These are phyloP conservation scores for Pezicula radicicola DNA, from an alignment of 2,329 filamentous ascomycete species.

Conservation along the genomic window DNA sequence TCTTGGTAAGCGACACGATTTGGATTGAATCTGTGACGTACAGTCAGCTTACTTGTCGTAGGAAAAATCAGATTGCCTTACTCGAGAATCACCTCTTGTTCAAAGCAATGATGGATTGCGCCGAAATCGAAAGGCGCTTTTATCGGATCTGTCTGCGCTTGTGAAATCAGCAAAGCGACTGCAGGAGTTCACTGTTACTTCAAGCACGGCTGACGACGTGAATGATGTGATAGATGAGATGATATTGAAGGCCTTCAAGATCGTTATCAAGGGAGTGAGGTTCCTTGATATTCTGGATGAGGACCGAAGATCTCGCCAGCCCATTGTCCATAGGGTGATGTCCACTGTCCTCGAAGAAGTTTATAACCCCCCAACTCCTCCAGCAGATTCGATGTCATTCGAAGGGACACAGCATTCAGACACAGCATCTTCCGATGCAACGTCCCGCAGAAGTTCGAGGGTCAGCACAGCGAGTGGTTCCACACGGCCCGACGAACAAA, in stretches of 20 bases:
- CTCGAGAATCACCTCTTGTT: slow-evolving; percentile 73
- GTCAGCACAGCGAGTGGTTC: slow-evolving; percentile 25
- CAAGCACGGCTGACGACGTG: slow-evolving; percentile 50
- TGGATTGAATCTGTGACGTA: slow-evolving; percentile 3
- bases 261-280: slow-evolving; percentile 84
- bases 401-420: slow-evolving; percentile 36
- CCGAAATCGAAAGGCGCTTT: slow-evolving; percentile 77
- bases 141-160: slow-evolving; percentile 85
- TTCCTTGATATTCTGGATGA: slow-evolving; percentile 86
- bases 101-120: slow-evolving; percentile 73
- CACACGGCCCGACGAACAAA: slow-evolving; percentile 24
- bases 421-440: slow-evolving; percentile 32
- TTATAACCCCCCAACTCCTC: slow-evolving; percentile 59
- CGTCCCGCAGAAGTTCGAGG: slow-evolving; percentile 26
- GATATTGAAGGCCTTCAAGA: slow-evolving; percentile 89
- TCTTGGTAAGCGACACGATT: slow-evolving; percentile 65
- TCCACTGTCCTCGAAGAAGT: slow-evolving; percentile 57
- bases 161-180: slow-evolving; percentile 87
- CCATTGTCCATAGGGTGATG: slow-evolving; percentile 54
- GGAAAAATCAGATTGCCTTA: slow-evolving; percentile 88
- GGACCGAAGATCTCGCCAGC: slow-evolving; percentile 47
- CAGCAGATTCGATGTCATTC: slow-evolving; percentile 53
- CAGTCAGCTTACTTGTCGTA: slow-evolving; percentile 33
- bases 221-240: slow-evolving; percentile 87
- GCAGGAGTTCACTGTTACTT: slow-evolving; percentile 61